These are phyloP conservation scores for Biancaea sappan DNA, from an alignment of 306 rosid genomes.

Conservation along the genomic window DNA sequence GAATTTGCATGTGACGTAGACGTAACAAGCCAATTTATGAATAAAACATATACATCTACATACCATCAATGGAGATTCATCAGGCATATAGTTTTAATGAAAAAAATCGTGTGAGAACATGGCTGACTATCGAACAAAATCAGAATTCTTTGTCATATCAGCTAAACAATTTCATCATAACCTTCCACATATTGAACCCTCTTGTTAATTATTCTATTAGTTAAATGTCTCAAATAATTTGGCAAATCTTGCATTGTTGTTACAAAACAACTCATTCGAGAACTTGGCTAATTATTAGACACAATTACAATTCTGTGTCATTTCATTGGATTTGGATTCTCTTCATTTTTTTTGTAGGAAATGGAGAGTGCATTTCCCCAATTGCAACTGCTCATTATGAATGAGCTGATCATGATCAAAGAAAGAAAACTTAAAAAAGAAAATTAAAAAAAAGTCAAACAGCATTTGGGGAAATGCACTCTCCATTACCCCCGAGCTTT, in stretches of 20 bases:
- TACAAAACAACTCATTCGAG: no score
- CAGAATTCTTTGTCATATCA: not conserved
- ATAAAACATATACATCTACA: not conserved
- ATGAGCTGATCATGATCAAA: no score
- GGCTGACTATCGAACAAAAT: not conserved
- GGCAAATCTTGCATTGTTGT: not conserved
- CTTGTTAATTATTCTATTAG: not conserved
- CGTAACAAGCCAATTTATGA: not conserved
- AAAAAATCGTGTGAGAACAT: not conserved
- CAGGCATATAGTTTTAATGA: not conserved
- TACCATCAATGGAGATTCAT: not conserved
- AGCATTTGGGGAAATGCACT: no score
- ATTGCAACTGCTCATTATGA: no score
- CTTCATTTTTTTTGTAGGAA: no score
- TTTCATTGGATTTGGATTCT: no score
- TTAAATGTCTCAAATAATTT: not conserved
- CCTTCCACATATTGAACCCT: not conserved
- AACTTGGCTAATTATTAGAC: no score
- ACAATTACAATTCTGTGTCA: no score
- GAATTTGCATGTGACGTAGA: not conserved
- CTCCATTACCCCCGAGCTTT: no score
- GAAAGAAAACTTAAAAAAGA: no score
- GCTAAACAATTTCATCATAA: constrained; percentile 1
- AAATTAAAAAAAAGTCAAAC: no score
- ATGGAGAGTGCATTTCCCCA: no score